A percentile compares a stretch with the other conserved stretches of the same genome.
These are phyloP conservation scores for Coemansia javaensis DNA, from an alignment of 192 early-diverging fungal species.

Conservation along the genomic window DNA sequence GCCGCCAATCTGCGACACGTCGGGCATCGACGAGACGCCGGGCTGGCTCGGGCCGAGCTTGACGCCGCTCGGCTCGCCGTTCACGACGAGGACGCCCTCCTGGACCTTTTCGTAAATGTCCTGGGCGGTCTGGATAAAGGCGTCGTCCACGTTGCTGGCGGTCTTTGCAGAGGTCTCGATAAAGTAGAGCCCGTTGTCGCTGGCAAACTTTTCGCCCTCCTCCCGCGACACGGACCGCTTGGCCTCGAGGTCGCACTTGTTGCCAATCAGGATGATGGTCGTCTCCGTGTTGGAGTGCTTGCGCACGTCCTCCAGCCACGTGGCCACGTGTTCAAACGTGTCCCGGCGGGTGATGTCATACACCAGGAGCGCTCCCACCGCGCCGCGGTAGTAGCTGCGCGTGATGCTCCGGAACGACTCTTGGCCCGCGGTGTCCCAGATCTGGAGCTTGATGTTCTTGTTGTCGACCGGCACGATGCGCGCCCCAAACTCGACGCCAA, in stretches of 20 bases:
- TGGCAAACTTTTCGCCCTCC: constrained; percentile 85
- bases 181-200: constrained; percentile 79
- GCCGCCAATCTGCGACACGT: constrained; percentile 39
- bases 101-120: constrained; percentile 80
- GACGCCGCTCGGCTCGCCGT: constrained; percentile 60
- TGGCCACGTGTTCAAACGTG: constrained; percentile 70
- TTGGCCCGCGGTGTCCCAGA: constrained; percentile 92
- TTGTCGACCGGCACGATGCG: constrained; percentile 69
- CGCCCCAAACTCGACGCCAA: constrained; percentile 82
- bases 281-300: constrained; percentile 87
- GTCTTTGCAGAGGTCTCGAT: constrained; percentile 91
- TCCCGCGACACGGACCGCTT: constrained; percentile 77
- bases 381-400: constrained; percentile 77
- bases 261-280: constrained; percentile 84
- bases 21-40: constrained; percentile 57
- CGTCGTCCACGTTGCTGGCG: constrained; percentile 77
- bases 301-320: constrained; percentile 82
- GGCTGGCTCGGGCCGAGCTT: constrained; percentile 61
- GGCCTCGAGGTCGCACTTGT: constrained; percentile 84
- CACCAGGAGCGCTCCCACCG: constrained; percentile 72
- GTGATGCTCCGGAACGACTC: constrained; percentile 84
- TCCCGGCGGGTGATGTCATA: constrained; percentile 81
- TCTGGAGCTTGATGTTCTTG: constrained; percentile 85
- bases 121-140: constrained; percentile 72
- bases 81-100: constrained; percentile 66